Conservation (phyloP, 2,329 filamentous ascomycete genomes). For the Sporothrix brunneoviolacea region DNA sequence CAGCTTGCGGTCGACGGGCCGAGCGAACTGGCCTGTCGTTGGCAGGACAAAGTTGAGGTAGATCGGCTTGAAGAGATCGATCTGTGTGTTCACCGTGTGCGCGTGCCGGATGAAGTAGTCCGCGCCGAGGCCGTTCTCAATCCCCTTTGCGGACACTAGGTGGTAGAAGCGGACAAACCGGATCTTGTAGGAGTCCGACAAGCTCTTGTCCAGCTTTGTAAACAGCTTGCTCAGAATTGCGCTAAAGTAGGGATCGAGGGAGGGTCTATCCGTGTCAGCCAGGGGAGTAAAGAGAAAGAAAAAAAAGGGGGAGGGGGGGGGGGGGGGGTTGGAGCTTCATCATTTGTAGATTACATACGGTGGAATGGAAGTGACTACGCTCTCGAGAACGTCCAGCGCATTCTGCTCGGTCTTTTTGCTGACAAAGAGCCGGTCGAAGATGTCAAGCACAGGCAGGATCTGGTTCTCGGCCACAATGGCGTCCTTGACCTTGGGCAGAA, state of each 20-base stretch:
- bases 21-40: conserved; percentile 79
- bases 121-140: conserved; percentile 76
- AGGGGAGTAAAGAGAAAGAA: background rate
- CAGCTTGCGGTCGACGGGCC: conserved; percentile 84
- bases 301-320: background rate
- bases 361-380: conserved; percentile 66
- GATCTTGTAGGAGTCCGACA: conserved; percentile 72
- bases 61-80: conserved; percentile 64
- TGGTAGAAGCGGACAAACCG: conserved; percentile 95
- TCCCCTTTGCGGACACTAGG: conserved; percentile 66
- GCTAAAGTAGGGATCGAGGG: conserved; percentile 69
- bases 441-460: conserved; percentile 80
- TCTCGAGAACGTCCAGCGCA: conserved; percentile 85
- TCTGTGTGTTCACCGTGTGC: conserved; percentile 70
- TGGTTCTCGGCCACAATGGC: conserved; percentile 73
- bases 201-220: conserved; percentile 61
- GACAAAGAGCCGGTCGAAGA: conserved; percentile 84
- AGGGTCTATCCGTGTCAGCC: no score
- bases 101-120: conserved; percentile 86
- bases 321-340: no score
- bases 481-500: conserved; percentile 70
- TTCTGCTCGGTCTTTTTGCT: conserved; percentile 79
- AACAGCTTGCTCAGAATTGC: conserved; percentile 78
- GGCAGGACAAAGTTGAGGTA: conserved; percentile 84
- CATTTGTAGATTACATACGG: conserved; percentile 43